Evolutionary conservation across 768 basidiomycete genomes (phyloP).

Genomic region (Russula foetens): DNA sequence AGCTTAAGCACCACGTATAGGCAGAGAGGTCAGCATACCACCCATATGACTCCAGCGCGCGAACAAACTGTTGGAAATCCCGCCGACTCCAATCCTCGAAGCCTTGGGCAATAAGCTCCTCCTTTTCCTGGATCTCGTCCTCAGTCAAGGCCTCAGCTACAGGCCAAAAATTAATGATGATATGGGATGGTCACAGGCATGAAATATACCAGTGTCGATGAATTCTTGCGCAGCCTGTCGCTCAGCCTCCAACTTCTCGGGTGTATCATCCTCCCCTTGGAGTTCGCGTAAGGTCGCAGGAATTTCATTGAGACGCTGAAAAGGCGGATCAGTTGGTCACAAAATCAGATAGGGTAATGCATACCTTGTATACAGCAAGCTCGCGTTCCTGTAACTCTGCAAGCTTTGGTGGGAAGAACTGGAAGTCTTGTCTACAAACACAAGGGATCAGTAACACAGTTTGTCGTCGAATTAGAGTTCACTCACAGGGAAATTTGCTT

Average conservation of each 20-base stretch:
- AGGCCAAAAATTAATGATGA: background rate
- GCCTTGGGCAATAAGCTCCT: conserved; percentile 64
- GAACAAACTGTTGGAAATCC: conserved; percentile 88
- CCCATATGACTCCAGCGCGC: conserved; percentile 71
- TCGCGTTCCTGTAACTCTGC: conserved; percentile 83
- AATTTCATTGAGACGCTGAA: conserved; percentile 59
- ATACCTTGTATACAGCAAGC: conserved; percentile 68
- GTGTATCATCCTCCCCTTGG: conserved; percentile 62
- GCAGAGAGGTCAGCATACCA: conserved; percentile 44
- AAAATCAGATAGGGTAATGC: conserved; percentile 1
- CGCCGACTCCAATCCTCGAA: conserved; percentile 90
- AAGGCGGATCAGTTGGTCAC: background rate
- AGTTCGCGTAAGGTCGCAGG: conserved; percentile 56
- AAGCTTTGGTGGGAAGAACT: conserved; percentile 85
- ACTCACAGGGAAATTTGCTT: conserved; percentile 79
- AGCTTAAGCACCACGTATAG: background rate
- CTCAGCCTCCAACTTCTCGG: conserved; percentile 81
- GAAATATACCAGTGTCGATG: conserved; percentile 68
- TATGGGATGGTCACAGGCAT: background rate
- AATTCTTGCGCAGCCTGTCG: conserved; percentile 70
- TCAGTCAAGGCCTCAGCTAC: conserved; percentile 86
- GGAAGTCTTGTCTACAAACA: conserved; percentile 78
- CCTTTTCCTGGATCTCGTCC: conserved; percentile 77
- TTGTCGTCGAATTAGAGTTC: background rate
- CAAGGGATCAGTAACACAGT: background rate